These are phyloP conservation scores for Bondarzewia mesenterica DNA, from an alignment of 1,284 basidiomycete species.

Conservation along the genomic window DNA sequence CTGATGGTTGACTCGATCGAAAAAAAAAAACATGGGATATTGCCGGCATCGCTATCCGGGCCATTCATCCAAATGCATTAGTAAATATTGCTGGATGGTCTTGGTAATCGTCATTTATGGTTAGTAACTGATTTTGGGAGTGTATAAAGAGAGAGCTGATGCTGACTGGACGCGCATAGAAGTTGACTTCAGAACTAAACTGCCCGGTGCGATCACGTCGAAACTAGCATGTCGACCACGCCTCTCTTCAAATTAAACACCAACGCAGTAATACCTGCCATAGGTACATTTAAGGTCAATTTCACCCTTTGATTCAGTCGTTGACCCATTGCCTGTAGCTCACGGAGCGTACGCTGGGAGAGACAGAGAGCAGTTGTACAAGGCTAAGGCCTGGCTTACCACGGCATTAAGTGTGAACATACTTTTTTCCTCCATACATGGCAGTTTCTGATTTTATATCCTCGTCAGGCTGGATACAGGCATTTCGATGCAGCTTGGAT, in stretches of 20 bases:
- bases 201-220: too few species aligned
- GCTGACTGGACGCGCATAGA: too few species aligned
- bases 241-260: neutral
- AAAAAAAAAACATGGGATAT: too few species aligned
- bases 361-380: neutral
- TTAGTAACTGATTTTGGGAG: too few species aligned
- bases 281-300: neutral
- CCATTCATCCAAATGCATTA: too few species aligned
- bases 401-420: conserved; percentile 15
- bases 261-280: neutral
- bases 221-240: too few species aligned
- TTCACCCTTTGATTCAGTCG: neutral
- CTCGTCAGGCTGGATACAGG: neutral
- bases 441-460: neutral
- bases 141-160: too few species aligned
- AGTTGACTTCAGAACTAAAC: too few species aligned
- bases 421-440: neutral
- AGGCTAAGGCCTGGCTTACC: neutral
- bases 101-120: too few species aligned
- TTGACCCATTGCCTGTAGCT: neutral
- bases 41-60: too few species aligned
- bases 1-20: too few species aligned
- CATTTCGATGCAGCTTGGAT: neutral
- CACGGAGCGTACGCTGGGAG: neutral
- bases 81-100: too few species aligned